Evolutionary conservation across 1,139 yeast species (phyloP).

Genomic region (Lodderomyces jiufengensis): DNA sequence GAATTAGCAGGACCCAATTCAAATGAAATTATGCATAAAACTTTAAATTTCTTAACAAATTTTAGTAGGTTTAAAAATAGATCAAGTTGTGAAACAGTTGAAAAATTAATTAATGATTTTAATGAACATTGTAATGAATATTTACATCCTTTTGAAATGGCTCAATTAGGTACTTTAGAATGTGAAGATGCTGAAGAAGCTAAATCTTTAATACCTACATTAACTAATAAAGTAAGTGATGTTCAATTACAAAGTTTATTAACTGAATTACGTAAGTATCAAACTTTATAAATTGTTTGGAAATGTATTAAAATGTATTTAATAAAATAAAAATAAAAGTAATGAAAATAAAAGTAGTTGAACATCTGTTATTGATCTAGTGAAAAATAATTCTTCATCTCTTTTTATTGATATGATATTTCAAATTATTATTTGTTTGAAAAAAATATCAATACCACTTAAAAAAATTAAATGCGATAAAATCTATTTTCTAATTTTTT

Average conservation of each 20-base stretch:
- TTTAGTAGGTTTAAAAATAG: conserved; percentile 91
- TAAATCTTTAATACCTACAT: conserved; percentile 85
- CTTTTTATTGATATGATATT: no score
- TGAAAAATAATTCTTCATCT: no score
- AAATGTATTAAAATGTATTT: no score
- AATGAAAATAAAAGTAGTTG: no score
- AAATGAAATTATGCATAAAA: conserved; percentile 78
- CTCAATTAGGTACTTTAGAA: conserved; percentile 89
- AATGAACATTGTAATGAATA: conserved; percentile 56
- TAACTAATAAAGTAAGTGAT: conserved; percentile 75
- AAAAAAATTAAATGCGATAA: no score
- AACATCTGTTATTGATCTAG: no score
- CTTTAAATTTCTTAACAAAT: conserved; percentile 79
- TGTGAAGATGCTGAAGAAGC: conserved; percentile 99
- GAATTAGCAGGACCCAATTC: conserved; percentile 65
- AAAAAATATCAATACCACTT: no score
- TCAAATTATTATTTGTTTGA: no score
- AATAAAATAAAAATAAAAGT: no score
- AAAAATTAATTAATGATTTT: conserved; percentile 69
- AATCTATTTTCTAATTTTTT: no score
- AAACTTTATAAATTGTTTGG: conserved; percentile 44
- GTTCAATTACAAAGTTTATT: conserved; percentile 82
- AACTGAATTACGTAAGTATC: conserved; percentile 75
- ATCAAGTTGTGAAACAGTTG: conserved; percentile 91
- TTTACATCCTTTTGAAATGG: conserved; percentile 92